Percentiles rank a stretch among this genome's conserved stretches.
These are phyloP conservation scores for Solanum verrucosum DNA, from an alignment of 257 asterid species.

Conservation along the genomic window DNA sequence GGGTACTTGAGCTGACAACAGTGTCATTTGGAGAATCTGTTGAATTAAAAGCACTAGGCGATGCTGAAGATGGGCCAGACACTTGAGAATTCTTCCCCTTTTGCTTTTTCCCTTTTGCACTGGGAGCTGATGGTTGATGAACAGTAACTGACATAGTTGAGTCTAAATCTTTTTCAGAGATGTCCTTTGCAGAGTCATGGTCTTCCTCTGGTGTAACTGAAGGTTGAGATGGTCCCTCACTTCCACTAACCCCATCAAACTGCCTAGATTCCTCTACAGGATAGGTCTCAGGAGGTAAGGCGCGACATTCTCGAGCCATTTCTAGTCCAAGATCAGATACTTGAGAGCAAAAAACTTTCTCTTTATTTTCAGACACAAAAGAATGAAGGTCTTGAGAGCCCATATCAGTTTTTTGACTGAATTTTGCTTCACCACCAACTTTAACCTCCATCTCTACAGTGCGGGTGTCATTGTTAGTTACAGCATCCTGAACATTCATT, in stretches of 20 bases:
- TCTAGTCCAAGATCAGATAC: slow-evolving; percentile 78
- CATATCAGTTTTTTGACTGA: slow-evolving; percentile 38
- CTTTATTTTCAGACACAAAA: slow-evolving; percentile 57
- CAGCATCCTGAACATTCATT: slow-evolving; percentile 54
- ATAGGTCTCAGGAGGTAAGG: slow-evolving; percentile 54
- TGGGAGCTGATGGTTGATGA: slow-evolving; percentile 41
- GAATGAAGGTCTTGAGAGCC: slow-evolving; percentile 44
- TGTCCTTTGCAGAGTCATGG: slow-evolving; percentile 36
- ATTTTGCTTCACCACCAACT: slow-evolving; percentile 65
- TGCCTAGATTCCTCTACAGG: slow-evolving; percentile 52
- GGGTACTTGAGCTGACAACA: slow-evolving; percentile 35
- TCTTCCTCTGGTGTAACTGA: slow-evolving; percentile 40
- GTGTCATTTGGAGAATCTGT: slow-evolving; percentile 52
- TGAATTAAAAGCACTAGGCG: slow-evolving; percentile 45
- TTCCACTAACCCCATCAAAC: slow-evolving; percentile 37
- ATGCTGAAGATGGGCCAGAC: slow-evolving; percentile 37
- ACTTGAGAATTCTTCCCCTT: slow-evolving; percentile 69
- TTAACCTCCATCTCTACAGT: slow-evolving; percentile 68
- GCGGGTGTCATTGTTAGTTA: slow-evolving; percentile 41
- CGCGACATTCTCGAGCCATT: slow-evolving; percentile 67
- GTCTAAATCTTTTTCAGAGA: slow-evolving; percentile 30
- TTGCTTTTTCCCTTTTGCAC: slow-evolving; percentile 59
- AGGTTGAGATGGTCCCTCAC: slow-evolving; percentile 31
- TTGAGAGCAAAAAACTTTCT: slow-evolving; percentile 73
- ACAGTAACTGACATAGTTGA: slow-evolving; percentile 22